Percentiles rank a stretch among this genome's conserved stretches.
Evolutionary conservation across 2,329 filamentous ascomycete genomes (phyloP).

Genomic region (Fusarium annulatum): DNA sequence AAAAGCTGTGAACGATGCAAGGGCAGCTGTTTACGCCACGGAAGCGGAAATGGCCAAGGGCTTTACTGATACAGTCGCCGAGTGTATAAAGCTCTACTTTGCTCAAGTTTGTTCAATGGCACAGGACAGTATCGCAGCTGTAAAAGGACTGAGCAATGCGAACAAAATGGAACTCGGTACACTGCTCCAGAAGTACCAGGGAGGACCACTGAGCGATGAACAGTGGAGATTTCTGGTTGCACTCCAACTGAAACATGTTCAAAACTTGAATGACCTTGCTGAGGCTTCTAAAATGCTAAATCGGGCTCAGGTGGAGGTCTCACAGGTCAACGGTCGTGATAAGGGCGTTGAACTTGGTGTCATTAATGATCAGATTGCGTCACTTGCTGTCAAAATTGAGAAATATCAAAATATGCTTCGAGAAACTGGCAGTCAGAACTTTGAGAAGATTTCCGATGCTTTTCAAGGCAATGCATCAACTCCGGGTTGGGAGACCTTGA

Average conservation of each 20-base stretch:
- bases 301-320: neutral
- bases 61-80: neutral
- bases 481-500: neutral
- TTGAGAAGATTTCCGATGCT: accelerated
- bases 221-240: neutral
- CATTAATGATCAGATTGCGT: neutral
- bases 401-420: neutral
- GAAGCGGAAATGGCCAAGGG: neutral
- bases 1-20: neutral
- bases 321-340: neutral
- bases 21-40: neutral
- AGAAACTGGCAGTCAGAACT: neutral
- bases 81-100: neutral
- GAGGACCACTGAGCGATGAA: neutral
- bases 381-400: neutral
- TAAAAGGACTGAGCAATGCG: neutral
- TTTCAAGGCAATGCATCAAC: neutral
- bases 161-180: neutral
- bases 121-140: no score
- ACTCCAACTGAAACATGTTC: neutral
- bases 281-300: neutral
- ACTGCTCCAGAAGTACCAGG: neutral
- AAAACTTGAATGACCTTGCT: neutral
- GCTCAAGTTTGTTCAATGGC: no score
- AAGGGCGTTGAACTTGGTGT: neutral